Evolutionary conservation across 208 protist species (phyloP), one percentile per base, ranked within the genome.

Genomic region (Polymyxa betae): DNA sequence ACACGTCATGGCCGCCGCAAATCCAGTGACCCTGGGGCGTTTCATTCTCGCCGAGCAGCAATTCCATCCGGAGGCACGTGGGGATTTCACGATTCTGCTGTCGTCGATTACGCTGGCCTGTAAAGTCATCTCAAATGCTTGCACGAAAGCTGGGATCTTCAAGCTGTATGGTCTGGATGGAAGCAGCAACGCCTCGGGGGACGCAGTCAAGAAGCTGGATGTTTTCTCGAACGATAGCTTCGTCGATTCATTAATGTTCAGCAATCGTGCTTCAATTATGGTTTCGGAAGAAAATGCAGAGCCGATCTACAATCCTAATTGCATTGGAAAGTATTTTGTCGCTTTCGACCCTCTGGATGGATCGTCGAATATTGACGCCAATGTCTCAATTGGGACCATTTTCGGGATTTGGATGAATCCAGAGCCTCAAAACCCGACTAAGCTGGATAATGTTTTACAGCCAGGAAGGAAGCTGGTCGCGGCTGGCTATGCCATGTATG

Each of bases 301-400:
- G 35, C 40, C 77, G 20, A 88, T 88, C 77, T 77, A 88, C 40
- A 40, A 40, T 24, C 16, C 16, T 29, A 77, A 16, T 29, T 16
- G 20, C 16, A 40, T 24, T 88, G 40, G 40, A 29, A 88, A 88
- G 46, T 91, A 91, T 72, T 91, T 41, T 12, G 89, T 91, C 72
- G 89, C 89, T 5, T 91, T 91, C 89, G 89, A 91, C 40, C 89
- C 89, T 89, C 89, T 91, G 54, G 93, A 94, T 77, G 93, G 93
- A 77, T 92, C 90, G 0, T 92, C 89, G 44, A 94, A 93, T 88
- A 94, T 99, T 90, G 98, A 99, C 93, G 96, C 96, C 88, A 98
- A 97, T 92, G 96, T 99, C 0, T 96, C 96, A 29, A 96, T 98
- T 87, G 98, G 98, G 88, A 95, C 95, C 0, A 96, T 96, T 87